Conservation (phyloP, 2,329 filamentous ascomycete genomes). For the Tolypocladium tundrense region DNA sequence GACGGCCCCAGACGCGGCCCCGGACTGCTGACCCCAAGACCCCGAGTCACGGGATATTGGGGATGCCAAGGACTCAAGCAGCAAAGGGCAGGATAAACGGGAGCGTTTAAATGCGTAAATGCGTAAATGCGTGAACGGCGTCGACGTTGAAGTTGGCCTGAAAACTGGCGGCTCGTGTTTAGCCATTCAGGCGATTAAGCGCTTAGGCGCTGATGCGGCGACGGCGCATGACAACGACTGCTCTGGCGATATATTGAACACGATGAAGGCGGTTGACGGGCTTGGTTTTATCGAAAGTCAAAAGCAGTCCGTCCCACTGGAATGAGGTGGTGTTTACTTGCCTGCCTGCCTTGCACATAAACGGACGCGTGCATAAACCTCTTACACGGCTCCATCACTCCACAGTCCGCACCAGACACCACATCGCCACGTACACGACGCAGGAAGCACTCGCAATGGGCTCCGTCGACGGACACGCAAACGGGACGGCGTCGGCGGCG, state of each 20-base stretch:
- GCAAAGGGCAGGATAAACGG: no score
- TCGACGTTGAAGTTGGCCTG: no score
- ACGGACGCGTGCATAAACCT: neutral
- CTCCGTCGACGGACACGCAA: neutral
- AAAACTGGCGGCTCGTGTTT: neutral
- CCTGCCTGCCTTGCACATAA: no score
- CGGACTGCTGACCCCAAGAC: neutral
- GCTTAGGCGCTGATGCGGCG: neutral
- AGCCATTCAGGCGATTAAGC: neutral
- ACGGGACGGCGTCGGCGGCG: constrained; percentile 8
- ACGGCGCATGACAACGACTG: neutral
- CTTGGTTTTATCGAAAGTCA: neutral
- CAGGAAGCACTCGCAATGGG: neutral
- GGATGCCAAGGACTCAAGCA: neutral
- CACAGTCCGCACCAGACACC: neutral
- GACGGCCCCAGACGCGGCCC: neutral
- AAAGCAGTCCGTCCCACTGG: neutral
- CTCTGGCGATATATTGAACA: neutral
- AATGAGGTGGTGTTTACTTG: neutral
- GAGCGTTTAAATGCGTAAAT: neutral
- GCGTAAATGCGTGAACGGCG: neutral
- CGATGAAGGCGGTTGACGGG: no score
- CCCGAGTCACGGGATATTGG: neutral
- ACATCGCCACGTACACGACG: neutral
- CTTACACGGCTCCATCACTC: neutral